Base-by-base conservation (phyloP, 2,329 filamentous ascomycete species). In the Xenoacremonium recifei region DNA sequence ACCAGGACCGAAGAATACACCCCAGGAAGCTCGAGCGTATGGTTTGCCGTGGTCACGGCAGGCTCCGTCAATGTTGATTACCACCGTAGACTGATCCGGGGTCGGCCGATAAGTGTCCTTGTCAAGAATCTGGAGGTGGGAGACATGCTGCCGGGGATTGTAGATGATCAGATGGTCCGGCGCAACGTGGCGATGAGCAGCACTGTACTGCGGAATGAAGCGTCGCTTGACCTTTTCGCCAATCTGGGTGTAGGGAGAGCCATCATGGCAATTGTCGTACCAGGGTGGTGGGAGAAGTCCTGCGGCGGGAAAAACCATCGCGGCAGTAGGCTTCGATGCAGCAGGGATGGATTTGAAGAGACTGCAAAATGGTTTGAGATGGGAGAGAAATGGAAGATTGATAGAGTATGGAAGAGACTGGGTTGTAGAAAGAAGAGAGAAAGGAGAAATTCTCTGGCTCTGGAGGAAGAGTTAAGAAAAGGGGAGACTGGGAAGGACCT, bases 61-160 rank as follows among this genome's bases (percentile, higher is more conserved):
- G n/a, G 50, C 51, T 13, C 59, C 53, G 39, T 50, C 45, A 19
- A 58, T 57, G 25, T 38, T 39, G n/a, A 60, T 40, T 5, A 59
- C 53, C 3, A 56, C 19, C 4, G 43, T 50, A 3, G 17, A 21
- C 13, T 12, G 30, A 7, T 46, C 44, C 6, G 25, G 5, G 4
- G 23, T 25, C 4, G 39, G 11, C 10, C 6, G 9, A 9, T 20
- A 11, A 11, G 39, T 39, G 7, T 32, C 33, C 3, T 30, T 23
- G 11, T 25, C 11, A 5, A 21, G 19, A 3, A 27, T 30, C 19
- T 38, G 44, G 5, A 46, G 36, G 18, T 35, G 31, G 2, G 44
- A 39, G 16, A 42, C 20, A 9, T 30, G 11, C 21, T 36, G 38
- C 21, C 9, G 5, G 15, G 30, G 6, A 13, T 33, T 31, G 19